A percentile compares a stretch with the other conserved stretches of the same genome.
These are phyloP conservation scores for Fusarium annulatum DNA, from an alignment of 2,329 filamentous ascomycete species.

Conservation along the genomic window DNA sequence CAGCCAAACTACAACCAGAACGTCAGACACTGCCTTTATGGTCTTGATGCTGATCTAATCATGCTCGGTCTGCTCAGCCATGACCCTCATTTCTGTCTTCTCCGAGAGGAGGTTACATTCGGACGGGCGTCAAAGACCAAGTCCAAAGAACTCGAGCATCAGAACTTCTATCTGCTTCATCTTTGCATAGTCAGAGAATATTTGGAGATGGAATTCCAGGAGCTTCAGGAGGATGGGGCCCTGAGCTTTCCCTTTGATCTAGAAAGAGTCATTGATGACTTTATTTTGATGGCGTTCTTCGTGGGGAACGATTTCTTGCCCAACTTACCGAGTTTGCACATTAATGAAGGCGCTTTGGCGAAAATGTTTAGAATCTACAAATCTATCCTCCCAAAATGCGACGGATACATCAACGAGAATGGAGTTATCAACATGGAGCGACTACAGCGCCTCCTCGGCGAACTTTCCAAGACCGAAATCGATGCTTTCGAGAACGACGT, in stretches of 20 bases:
- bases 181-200: constrained; percentile 98
- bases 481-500: constrained; percentile 94
- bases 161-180: constrained; percentile 98
- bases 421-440: constrained; percentile 91
- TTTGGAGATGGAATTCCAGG: constrained; percentile 95
- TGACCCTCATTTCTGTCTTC: constrained; percentile 96
- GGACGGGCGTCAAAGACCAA: constrained; percentile 88
- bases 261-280: constrained; percentile 97
- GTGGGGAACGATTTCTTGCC: constrained; percentile 99
- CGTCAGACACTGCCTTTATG: constrained; percentile 95
- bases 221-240: constrained; percentile 78
- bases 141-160: constrained; percentile 96
- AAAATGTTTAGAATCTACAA: constrained; percentile 99
- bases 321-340: constrained; percentile 94
- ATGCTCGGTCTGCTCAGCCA: constrained; percentile 98
- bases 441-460: constrained; percentile 80
- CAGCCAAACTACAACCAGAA: constrained; percentile 94
- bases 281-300: constrained; percentile 99
- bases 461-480: constrained; percentile 88
- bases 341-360: constrained; percentile 96
- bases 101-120: constrained; percentile 98
- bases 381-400: constrained; percentile 83
- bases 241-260: constrained; percentile 88
- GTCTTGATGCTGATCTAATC: constrained; percentile 96
- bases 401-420: constrained; percentile 96